Evolutionary conservation across 192 early-diverging fungal genomes (phyloP).

Genomic region (Funneliformis mosseae): DNA sequence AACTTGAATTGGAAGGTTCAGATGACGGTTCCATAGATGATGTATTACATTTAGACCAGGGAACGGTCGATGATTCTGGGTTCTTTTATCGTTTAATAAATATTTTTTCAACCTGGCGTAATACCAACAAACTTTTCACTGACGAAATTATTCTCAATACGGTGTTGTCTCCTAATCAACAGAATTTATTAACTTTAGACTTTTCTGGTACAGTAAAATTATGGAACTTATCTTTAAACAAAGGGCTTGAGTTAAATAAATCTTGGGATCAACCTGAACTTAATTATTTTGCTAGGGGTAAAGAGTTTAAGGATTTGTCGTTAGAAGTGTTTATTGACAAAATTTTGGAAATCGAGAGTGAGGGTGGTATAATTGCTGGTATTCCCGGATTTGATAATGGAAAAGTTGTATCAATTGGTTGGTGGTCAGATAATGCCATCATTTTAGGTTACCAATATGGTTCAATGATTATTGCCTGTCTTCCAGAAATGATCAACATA

Average conservation of each 20-base stretch:
- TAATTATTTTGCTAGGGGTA: constrained; percentile 47
- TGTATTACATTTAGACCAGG: constrained; percentile 5
- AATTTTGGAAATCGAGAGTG: constrained; percentile 38
- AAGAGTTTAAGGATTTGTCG: constrained; percentile 40
- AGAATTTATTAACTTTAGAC: constrained; percentile 41
- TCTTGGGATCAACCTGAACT: constrained; percentile 44
- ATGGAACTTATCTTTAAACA: constrained; percentile 42
- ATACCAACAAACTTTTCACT: constrained; percentile 26
- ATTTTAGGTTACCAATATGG: constrained; percentile 55
- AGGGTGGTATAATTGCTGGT: constrained; percentile 32
- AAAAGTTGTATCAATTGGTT: constrained; percentile 49
- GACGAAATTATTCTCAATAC: constrained; percentile 39
- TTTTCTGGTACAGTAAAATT: constrained; percentile 43
- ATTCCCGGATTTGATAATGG: constrained; percentile 48
- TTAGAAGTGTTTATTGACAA: constrained; percentile 40
- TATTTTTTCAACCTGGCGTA: constrained; percentile 27
- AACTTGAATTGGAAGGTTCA: constrained; percentile 24
- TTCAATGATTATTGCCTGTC: constrained; percentile 48
- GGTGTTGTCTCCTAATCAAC: constrained; percentile 37
- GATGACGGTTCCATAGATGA: neutral
- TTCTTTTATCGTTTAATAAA: constrained; percentile 28
- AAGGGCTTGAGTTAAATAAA: constrained; percentile 34
- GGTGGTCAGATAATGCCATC: constrained; percentile 58
- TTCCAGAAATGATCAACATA: constrained; percentile 50
- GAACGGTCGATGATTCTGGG: constrained; percentile 1